A percentile compares a stretch with the other conserved stretches of the same genome.
Evolutionary conservation across 768 basidiomycete genomes (phyloP).

Genomic region (Suillus clintonianus): DNA sequence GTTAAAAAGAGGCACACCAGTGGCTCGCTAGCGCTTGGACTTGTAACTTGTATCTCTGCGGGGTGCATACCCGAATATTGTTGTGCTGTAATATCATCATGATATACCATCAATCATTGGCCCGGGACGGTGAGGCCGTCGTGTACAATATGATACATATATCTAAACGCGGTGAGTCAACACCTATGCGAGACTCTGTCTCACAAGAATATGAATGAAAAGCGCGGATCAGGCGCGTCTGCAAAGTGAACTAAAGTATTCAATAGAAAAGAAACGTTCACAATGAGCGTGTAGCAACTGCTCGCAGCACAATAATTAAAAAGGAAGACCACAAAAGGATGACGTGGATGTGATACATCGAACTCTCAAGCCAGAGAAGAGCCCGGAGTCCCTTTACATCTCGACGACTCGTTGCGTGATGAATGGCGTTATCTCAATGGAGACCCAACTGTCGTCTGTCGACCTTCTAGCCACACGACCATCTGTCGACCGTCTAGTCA

Average conservation of each 20-base stretch:
- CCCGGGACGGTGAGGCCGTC: neutral
- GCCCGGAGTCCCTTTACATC: neutral
- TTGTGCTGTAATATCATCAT: conserved; percentile 1
- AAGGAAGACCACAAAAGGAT: neutral
- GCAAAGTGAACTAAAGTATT: neutral
- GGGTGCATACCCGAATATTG: neutral
- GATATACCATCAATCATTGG: neutral
- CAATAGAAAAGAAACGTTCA: neutral
- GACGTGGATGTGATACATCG: neutral
- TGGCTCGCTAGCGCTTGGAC: neutral
- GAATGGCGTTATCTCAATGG: conserved; percentile 28
- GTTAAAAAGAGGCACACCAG: neutral
- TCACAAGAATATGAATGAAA: neutral
- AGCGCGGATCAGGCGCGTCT: neutral
- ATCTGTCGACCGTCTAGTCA: no score
- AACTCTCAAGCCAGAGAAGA: neutral
- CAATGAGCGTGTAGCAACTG: neutral
- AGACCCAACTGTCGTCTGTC: conserved; percentile 31
- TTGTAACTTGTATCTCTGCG: neutral
- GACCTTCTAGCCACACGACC: conserved; percentile 15
- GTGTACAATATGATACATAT: neutral
- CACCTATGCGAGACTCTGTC: neutral
- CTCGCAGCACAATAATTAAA: neutral
- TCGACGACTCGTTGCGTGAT: conserved; percentile 17
- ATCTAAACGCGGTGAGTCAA: neutral